Conservation (phyloP, 108 stramenopile species). For the Mayamaea pseudoterrestris region DNA sequence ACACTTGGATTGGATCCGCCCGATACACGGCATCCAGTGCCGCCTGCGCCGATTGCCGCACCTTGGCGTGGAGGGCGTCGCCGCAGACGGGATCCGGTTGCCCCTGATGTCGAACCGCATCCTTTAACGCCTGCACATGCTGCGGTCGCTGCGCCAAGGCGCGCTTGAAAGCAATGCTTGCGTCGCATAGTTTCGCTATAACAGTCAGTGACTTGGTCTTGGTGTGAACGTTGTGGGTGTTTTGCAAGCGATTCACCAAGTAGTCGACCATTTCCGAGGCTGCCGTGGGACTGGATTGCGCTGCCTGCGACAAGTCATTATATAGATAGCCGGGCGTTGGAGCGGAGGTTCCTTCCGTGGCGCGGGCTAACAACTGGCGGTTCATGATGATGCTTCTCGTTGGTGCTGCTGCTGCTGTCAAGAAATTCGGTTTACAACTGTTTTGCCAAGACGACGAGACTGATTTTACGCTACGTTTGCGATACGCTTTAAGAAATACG, state of each 20-base stretch:
- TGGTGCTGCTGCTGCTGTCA: no score
- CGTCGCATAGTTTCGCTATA: constrained; percentile 44
- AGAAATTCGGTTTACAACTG: no score
- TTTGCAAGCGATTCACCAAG: constrained; percentile 52
- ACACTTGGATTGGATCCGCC: constrained; percentile 56
- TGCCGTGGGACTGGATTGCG: constrained; percentile 55
- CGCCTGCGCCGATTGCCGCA: constrained; percentile 89
- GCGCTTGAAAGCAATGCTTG: constrained; percentile 81
- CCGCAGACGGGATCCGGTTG: constrained; percentile 91
- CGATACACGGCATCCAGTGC: constrained; percentile 87
- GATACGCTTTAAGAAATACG: no score
- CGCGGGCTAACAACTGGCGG: constrained; percentile 55
- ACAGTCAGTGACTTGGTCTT: constrained; percentile 87
- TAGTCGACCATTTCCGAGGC: constrained; percentile 66
- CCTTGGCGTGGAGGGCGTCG: constrained; percentile 82
- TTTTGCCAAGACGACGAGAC: no score
- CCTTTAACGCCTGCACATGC: constrained; percentile 70
- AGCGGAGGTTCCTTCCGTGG: constrained; percentile 77
- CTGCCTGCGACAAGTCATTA: constrained; percentile 89
- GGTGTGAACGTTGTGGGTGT: constrained; percentile 80
- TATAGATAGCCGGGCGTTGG: constrained; percentile 98
- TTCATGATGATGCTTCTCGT: constrained; percentile 46
- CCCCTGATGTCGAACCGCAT: constrained; percentile 77
- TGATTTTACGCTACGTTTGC: no score
- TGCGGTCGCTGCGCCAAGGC: constrained; percentile 60